phyloP scores from a whole-genome alignment of 2,329 filamentous ascomycete genomes.

The Pseudocercospora cruenta region DNA sequence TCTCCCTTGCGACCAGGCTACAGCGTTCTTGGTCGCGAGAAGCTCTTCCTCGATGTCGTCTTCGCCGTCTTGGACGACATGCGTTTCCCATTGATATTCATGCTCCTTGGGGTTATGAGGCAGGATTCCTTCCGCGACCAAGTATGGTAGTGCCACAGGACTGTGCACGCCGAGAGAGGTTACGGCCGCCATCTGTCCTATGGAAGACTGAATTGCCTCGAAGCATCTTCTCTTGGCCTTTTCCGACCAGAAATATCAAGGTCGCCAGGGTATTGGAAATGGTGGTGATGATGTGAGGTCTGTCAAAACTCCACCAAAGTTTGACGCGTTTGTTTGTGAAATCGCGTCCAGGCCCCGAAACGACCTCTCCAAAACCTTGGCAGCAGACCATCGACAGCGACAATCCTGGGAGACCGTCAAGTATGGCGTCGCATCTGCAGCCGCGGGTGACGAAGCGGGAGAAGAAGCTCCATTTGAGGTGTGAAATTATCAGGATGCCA shows the following conservation, averaged over 20 bases:
- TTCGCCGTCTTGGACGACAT: slow-evolving; percentile 44
- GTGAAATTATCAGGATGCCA: slow-evolving; percentile 1
- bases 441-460: slow-evolving; percentile 37
- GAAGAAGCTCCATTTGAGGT: slow-evolving; percentile 41
- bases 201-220: not conserved
- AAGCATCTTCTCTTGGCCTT: slow-evolving; percentile 23
- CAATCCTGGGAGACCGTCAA: slow-evolving; percentile 9
- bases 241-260: not conserved
- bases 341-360: slow-evolving; percentile 13
- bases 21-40: slow-evolving; percentile 72
- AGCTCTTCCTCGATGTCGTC: slow-evolving; percentile 73
- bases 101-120: slow-evolving; percentile 66
- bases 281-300: slow-evolving; percentile 15
- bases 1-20: slow-evolving; percentile 87
- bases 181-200: slow-evolving; percentile 75
- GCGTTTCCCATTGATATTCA: slow-evolving; percentile 77
- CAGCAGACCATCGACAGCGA: slow-evolving; percentile 8
- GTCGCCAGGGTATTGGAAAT: not conserved
- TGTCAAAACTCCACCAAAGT: slow-evolving; percentile 1
- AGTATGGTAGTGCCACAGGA: slow-evolving; percentile 80
- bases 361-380: slow-evolving; percentile 11
- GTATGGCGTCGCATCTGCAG: slow-evolving; percentile 25
- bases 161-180: slow-evolving; percentile 89
- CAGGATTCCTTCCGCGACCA: slow-evolving; percentile 78
- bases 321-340: slow-evolving; percentile 18